Evolutionary conservation across 2,329 filamentous ascomycete genomes (phyloP).

Genomic region (Fusarium succisae): DNA sequence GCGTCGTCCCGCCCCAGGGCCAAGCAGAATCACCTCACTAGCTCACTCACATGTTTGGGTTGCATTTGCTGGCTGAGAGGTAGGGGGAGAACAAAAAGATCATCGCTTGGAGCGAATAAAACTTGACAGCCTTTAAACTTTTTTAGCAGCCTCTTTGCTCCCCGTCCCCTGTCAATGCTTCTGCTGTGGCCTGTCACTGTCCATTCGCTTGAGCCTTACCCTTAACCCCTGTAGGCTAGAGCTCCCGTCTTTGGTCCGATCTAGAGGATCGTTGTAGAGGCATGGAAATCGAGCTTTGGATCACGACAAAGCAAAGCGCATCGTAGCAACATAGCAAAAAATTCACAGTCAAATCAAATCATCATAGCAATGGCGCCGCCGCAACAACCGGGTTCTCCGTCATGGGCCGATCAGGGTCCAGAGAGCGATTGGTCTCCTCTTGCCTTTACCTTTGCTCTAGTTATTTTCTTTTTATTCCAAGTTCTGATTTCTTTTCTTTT

Average conservation of each 20-base stretch:
- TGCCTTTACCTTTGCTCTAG: not conserved
- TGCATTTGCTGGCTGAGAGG: not conserved
- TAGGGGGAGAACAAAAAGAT: not conserved
- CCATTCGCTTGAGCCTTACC: constrained; percentile 8
- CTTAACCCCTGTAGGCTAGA: constrained; percentile 34
- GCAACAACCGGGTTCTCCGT: constrained; percentile 5
- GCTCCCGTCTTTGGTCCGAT: constrained; percentile 42
- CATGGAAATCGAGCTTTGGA: constrained; percentile 37
- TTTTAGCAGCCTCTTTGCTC: not conserved
- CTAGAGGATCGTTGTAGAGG: constrained; percentile 28
- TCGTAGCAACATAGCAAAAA: not conserved
- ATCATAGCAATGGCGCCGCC: constrained; percentile 1
- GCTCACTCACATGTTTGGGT: not conserved
- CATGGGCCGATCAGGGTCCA: constrained; percentile 20
- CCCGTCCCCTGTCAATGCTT: not conserved
- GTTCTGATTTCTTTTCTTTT: not conserved
- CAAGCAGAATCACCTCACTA: not conserved
- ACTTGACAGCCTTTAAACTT: not conserved
- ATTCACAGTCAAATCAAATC: not conserved
- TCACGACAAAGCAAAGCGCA: constrained; percentile 1
- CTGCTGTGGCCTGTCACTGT: not conserved
- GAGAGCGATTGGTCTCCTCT: not conserved
- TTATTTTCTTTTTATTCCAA: not conserved
- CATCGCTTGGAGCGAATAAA: not conserved
- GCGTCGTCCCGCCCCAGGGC: constrained; percentile 9